These are phyloP conservation scores for Arabis hirsuta DNA, from an alignment of 345 rosid genomes.

Conservation along the genomic window DNA sequence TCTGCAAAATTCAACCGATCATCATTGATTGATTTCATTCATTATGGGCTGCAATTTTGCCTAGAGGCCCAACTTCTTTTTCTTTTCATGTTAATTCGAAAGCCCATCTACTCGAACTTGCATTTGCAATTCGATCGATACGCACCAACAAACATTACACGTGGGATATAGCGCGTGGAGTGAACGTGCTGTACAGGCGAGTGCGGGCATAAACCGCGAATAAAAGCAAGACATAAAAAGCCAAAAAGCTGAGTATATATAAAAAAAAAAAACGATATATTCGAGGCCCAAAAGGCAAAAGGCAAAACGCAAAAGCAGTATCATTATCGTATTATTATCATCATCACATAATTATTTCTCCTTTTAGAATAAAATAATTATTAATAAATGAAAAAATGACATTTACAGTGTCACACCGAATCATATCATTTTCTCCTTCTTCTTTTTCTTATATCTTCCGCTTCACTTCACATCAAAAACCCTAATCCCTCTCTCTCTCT, in stretches of 20 bases:
- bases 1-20: no score
- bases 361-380: neutral
- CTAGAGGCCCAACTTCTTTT: no score
- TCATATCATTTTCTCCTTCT: neutral
- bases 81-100: no score
- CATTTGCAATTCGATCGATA: no score
- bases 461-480: slow-evolving; percentile 39
- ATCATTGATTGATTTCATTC: no score
- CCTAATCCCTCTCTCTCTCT: slow-evolving; percentile 32
- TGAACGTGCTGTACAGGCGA: neutral
- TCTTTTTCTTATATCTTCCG: slow-evolving; percentile 30
- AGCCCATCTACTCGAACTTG: no score
- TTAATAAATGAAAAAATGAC: neutral
- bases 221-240: slow-evolving; percentile 22
- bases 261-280: slow-evolving; percentile 1
- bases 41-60: no score
- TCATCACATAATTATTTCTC: slow-evolving; percentile 41
- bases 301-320: neutral
- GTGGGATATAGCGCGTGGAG: slow-evolving; percentile 31
- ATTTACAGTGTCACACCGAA: slow-evolving; percentile 12
- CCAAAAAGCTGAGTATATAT: slow-evolving; percentile 19
- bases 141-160: neutral
- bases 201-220: slow-evolving; percentile 10
- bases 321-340: slow-evolving; percentile 26
- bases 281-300: slow-evolving; percentile 17